Conservation (phyloP, 108 stramenopile species). For the Pseudonitzschia delicatissima region DNA sequence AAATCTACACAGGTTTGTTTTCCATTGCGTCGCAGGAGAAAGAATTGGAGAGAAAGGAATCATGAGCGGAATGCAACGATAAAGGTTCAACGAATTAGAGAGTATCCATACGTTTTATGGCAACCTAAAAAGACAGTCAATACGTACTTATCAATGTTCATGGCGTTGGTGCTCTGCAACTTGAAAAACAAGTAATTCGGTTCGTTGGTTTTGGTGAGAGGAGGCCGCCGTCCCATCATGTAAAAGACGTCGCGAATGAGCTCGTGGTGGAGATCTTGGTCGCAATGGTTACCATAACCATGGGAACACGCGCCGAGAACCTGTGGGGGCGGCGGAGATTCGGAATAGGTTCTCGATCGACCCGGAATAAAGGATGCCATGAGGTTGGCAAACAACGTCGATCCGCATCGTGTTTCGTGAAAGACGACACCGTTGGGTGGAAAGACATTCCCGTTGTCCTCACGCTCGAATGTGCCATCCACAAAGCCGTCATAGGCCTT, state of each 20-base stretch:
- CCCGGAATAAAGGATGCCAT: slow-evolving; percentile 55
- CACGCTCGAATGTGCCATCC: not conserved
- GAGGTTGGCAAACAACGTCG: slow-evolving; percentile 90
- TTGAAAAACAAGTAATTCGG: slow-evolving; percentile 84
- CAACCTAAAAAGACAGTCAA: not conserved
- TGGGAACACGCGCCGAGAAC: slow-evolving; percentile 56
- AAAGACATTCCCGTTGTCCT: slow-evolving; percentile 11
- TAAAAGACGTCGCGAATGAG: slow-evolving; percentile 75
- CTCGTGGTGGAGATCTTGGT: slow-evolving; percentile 28
- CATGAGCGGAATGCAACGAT: not conserved
- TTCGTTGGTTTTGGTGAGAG: not conserved
- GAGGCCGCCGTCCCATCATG: slow-evolving; percentile 54
- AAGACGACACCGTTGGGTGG: slow-evolving; percentile 87
- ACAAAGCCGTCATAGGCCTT: slow-evolving; percentile 27
- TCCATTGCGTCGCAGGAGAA: too few species aligned
- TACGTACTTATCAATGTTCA: slow-evolving; percentile 37
- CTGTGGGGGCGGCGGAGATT: slow-evolving; percentile 58
- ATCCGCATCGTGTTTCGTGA: slow-evolving; percentile 93
- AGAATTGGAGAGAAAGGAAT: slow-evolving; percentile 5
- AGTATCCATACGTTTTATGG: not conserved
- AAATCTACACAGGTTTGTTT: too few species aligned
- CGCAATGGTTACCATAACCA: slow-evolving; percentile 15
- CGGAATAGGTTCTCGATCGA: slow-evolving; percentile 73
- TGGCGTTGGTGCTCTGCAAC: slow-evolving; percentile 77
- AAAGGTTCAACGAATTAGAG: not conserved